Percentiles rank a stretch among this genome's conserved stretches.
phyloP scores from a whole-genome alignment of 225 moss, liverwort and hornwort species.

The Polytrichum formosum region DNA sequence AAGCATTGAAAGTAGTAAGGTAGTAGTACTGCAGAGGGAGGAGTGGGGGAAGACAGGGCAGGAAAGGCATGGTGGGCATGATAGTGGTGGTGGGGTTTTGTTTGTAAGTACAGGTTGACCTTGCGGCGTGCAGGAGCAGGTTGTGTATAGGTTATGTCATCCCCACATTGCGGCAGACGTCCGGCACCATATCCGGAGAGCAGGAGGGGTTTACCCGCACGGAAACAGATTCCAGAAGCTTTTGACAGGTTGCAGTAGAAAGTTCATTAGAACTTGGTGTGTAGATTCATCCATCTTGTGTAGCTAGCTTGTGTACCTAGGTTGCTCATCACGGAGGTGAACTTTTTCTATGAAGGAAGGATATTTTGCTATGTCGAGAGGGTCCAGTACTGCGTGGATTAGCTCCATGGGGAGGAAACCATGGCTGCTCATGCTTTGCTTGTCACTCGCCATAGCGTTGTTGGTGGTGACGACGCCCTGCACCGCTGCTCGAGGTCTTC shows the following conservation, averaged over 20 bases:
- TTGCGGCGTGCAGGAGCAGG: background rate
- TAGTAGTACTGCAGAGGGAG: too few species aligned
- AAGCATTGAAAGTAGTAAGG: too few species aligned
- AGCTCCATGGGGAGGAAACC: conserved; percentile 1
- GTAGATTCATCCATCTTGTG: background rate
- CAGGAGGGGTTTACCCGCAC: too few species aligned
- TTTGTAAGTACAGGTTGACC: too few species aligned
- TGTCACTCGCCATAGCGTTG: conserved; percentile 17
- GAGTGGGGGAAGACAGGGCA: too few species aligned
- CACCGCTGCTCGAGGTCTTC: conserved; percentile 16
- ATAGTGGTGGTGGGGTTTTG: too few species aligned
- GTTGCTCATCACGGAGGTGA: too few species aligned
- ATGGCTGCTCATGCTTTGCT: conserved; percentile 19
- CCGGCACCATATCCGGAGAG: conserved; percentile 4
- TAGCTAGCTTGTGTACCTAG: too few species aligned
- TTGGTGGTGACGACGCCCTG: conserved; percentile 17
- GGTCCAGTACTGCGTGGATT: background rate
- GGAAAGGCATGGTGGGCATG: too few species aligned
- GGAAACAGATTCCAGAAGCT: background rate
- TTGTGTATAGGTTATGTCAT: background rate
- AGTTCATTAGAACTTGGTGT: background rate
- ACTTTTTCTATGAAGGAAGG: too few species aligned
- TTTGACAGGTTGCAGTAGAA: background rate
- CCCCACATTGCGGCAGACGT: background rate
- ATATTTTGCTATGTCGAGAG: too few species aligned